Evolutionary conservation across 495 filamentous ascomycete species (phyloP), one percentile per base, ranked within the genome.

Genomic region (Physcia stellaris): DNA sequence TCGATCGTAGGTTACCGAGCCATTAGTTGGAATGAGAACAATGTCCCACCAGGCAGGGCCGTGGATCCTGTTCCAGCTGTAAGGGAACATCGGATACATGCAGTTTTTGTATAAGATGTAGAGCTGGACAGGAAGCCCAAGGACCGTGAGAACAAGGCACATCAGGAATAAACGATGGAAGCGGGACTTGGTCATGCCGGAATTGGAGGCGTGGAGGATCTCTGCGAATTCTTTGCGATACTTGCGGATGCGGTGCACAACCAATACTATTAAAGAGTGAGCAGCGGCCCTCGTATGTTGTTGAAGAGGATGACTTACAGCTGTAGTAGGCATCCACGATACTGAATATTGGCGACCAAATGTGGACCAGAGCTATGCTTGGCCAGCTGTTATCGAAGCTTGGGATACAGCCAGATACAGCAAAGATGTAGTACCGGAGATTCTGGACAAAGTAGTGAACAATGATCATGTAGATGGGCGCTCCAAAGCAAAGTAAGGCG

Each of bases 131-230:
- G 86, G 86, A 2, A 86, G 42, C 44, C 79, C 75, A 24, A 72
- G 43, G 26, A 83, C 12, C 10, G 92, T 63, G 56, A 92, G 67
- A 34, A 68, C 47, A 19, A 81, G 48, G n/a, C 80, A 65, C 48
- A 94, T 69, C 41, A 77, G 56, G 54, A 88, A 90, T 24, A 94
- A 74, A 38, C 88, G 82, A 26, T 80, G 49, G 57, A 84, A 87
- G 22, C 80, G 70, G 4, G 80, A 75, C 32, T 75, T 80, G 53
- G 53, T 81, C 49, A 64, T 58, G 35, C 54, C 71, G 40, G 63
- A 75, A 42, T 68, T 70, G 19, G 66, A 62, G 29, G 71, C 62
- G 18, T 53, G 54, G n/a, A 87, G 51, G 35, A 80, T 67, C 7
- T 62, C 54, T 1, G 61, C 61, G 36, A 86, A 82, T 24, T 73